Evolutionary conservation across 495 filamentous ascomycete genomes (phyloP).

Genomic region (Penicillium longicatenatum): DNA sequence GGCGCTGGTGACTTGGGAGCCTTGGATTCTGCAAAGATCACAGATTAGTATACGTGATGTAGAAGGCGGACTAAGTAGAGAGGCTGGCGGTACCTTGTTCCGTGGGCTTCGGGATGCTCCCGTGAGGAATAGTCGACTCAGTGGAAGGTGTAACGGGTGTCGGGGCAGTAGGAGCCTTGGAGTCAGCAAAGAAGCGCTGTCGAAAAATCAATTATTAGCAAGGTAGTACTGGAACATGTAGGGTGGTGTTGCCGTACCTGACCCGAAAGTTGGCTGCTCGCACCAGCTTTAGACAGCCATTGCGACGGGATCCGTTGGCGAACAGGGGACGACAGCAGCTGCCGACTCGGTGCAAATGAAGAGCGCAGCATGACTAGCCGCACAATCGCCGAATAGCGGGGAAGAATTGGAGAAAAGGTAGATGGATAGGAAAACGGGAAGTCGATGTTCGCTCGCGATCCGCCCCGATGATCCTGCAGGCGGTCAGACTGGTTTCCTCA

Average conservation of each 20-base stretch:
- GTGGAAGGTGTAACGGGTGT: constrained; percentile 50
- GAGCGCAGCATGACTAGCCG: constrained; percentile 54
- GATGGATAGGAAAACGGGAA: constrained; percentile 41
- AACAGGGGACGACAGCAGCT: constrained; percentile 44
- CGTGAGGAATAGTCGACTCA: constrained; percentile 57
- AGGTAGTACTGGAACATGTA: constrained; percentile 1
- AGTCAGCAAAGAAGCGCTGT: constrained; percentile 50
- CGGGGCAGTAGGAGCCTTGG: constrained; percentile 37
- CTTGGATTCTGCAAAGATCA: constrained; percentile 23
- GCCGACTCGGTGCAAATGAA: constrained; percentile 48
- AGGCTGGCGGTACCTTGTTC: constrained; percentile 44
- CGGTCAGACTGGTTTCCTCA: constrained; percentile 27
- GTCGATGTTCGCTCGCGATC: constrained; percentile 46
- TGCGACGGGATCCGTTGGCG: constrained; percentile 47
- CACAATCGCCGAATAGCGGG: constrained; percentile 42
- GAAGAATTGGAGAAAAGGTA: constrained; percentile 29
- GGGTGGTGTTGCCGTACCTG: constrained; percentile 40
- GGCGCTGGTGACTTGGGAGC: constrained; percentile 41
- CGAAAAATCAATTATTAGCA: constrained; percentile 11
- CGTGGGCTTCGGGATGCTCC: constrained; percentile 62
- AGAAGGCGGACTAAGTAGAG: constrained; percentile 9
- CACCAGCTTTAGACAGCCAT: constrained; percentile 49
- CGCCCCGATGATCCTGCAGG: constrained; percentile 46
- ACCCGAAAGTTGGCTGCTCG: constrained; percentile 44
- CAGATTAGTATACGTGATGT: constrained; percentile 15